A percentile compares a stretch with the other conserved stretches of the same genome.
Evolutionary conservation across 192 early-diverging fungal species (phyloP).

Genomic region (Spizellomyces sp.): DNA sequence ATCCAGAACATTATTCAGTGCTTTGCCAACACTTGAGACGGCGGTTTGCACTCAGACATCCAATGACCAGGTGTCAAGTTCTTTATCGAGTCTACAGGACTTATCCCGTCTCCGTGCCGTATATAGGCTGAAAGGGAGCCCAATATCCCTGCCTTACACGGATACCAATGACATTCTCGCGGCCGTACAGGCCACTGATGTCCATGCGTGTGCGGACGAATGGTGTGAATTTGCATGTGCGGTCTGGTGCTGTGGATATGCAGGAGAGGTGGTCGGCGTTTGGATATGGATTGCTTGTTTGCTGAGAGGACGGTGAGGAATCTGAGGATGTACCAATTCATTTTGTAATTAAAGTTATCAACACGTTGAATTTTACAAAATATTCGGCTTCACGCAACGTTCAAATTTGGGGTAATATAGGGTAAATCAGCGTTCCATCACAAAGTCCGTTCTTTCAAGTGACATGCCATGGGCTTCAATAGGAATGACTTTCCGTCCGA

Average conservation of each 20-base stretch:
- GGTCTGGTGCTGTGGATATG: constrained; percentile 41
- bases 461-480: too few relatives aligned
- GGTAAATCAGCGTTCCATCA: too few relatives aligned
- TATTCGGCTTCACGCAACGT: too few relatives aligned
- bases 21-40: constrained; percentile 16
- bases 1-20: constrained; percentile 14
- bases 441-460: too few relatives aligned
- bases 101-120: constrained; percentile 28
- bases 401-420: too few relatives aligned
- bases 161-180: constrained; percentile 33
- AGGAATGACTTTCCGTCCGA: too few relatives aligned
- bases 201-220: constrained; percentile 30
- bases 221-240: constrained; percentile 53
- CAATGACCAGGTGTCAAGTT: not conserved
- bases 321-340: too few relatives aligned
- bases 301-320: constrained; percentile 10
- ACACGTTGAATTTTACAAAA: too few relatives aligned
- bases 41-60: not conserved
- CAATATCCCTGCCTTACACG: constrained; percentile 43
- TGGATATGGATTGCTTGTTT: constrained; percentile 46
- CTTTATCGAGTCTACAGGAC: constrained; percentile 11
- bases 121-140: constrained; percentile 41
- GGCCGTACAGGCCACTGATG: constrained; percentile 40
- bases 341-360: too few relatives aligned
- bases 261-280: constrained; percentile 38